These are phyloP conservation scores for Fraxinus latifolia DNA, from an alignment of 305 asterid genomes.

Conservation along the genomic window DNA sequence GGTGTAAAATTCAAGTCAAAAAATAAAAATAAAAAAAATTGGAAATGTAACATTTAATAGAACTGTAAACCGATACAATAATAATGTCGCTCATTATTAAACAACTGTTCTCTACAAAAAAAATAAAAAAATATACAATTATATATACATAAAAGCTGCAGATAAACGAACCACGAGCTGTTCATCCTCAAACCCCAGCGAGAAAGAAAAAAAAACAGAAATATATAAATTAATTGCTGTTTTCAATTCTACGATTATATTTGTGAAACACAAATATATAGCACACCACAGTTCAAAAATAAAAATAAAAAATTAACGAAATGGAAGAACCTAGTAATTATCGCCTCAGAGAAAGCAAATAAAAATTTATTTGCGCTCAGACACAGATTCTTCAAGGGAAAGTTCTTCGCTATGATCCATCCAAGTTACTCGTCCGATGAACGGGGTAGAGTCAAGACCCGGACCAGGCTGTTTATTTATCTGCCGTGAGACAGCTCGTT, in stretches of 20 bases:
- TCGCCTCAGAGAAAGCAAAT: background rate
- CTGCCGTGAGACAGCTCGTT: background rate
- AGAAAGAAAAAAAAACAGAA: background rate
- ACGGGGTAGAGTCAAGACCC: background rate
- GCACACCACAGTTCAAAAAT: background rate
- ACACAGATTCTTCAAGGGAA: background rate
- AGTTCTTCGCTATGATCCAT: background rate
- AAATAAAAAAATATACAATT: slow-evolving; percentile 31
- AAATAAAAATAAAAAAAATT: slow-evolving; percentile 34
- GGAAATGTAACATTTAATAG: slow-evolving; percentile 41
- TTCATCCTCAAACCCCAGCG: slow-evolving; percentile 58
- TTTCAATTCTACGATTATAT: background rate
- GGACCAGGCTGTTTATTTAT: background rate
- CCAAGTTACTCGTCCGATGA: background rate
- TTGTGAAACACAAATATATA: background rate
- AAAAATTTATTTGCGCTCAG: background rate
- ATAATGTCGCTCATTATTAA: slow-evolving; percentile 26
- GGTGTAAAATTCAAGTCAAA: slow-evolving; percentile 26
- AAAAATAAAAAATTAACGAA: background rate
- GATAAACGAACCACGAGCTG: slow-evolving; percentile 54
- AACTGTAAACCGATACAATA: slow-evolving; percentile 23
- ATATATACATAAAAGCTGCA: slow-evolving; percentile 49
- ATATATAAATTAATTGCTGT: background rate
- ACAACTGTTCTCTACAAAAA: slow-evolving; percentile 25
- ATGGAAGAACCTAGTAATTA: background rate